These are phyloP conservation scores for Grigorovia yakushimaensis DNA, from an alignment of 805 yeast genomes.

Conservation along the genomic window DNA sequence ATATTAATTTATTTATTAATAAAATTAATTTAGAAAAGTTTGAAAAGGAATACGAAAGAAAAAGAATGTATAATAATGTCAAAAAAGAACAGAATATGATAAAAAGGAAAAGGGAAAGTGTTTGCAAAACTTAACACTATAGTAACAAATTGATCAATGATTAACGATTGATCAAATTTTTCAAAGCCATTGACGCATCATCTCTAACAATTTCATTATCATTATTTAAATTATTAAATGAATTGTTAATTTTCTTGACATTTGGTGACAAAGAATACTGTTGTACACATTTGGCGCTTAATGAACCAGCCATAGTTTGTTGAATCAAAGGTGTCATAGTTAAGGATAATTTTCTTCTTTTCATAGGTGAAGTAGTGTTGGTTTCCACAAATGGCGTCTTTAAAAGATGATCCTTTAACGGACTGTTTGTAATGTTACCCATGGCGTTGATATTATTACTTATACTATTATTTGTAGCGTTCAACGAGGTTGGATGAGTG, in stretches of 20 bases:
- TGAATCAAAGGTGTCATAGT: slow-evolving; percentile 28
- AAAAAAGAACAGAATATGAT: neutral
- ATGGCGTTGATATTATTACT: neutral
- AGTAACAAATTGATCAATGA: neutral
- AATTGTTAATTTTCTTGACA: slow-evolving; percentile 3
- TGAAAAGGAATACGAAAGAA: too few relatives aligned
- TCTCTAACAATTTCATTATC: slow-evolving; percentile 11
- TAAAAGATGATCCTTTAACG: slow-evolving; percentile 7
- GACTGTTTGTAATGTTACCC: neutral
- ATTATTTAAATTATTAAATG: slow-evolving; percentile 3
- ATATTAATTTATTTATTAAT: too few relatives aligned
- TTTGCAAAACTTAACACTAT: too few relatives aligned
- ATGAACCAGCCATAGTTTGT: slow-evolving; percentile 26
- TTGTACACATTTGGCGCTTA: slow-evolving; percentile 13
- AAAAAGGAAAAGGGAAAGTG: neutral
- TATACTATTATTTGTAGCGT: neutral
- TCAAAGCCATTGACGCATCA: slow-evolving; percentile 26
- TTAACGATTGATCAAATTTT: slow-evolving; percentile 18
- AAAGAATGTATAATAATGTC: neutral
- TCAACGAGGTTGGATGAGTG: neutral
- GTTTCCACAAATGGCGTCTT: neutral
- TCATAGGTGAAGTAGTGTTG: neutral
- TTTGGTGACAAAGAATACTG: slow-evolving; percentile 7
- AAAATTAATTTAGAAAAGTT: too few relatives aligned
- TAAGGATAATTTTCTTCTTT: slow-evolving; percentile 3